phyloP scores from a whole-genome alignment of 495 filamentous ascomycete species.

The Cudoniella acicularis region DNA sequence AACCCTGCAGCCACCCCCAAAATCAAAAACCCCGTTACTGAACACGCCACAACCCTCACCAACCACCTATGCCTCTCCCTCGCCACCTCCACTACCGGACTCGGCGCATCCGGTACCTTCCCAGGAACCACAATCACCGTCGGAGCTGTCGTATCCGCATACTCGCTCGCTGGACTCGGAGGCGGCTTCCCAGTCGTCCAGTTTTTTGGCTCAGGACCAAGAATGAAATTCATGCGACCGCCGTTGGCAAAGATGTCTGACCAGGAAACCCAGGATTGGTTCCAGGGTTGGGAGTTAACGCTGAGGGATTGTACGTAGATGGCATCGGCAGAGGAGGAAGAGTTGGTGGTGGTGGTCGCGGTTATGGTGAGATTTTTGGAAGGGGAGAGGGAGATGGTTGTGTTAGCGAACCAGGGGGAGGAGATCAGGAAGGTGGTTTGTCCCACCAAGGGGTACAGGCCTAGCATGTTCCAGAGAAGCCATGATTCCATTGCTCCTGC shows the following conservation, averaged over 20 bases:
- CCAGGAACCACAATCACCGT: neutral
- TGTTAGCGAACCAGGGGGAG: conserved; percentile 56
- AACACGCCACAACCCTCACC: neutral
- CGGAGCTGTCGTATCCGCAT: neutral
- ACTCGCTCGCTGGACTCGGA: conserved; percentile 39
- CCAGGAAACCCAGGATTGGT: conserved; percentile 60
- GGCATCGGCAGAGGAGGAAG: conserved; percentile 43
- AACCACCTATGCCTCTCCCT: neutral
- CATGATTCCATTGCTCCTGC: conserved; percentile 69
- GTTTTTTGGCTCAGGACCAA: conserved; percentile 45
- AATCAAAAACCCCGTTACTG: neutral
- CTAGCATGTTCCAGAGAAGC: conserved; percentile 68
- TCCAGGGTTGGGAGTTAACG: conserved; percentile 48
- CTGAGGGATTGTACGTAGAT: conserved; percentile 53
- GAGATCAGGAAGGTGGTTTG: conserved; percentile 63
- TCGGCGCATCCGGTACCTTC: neutral
- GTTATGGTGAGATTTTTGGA: conserved; percentile 55
- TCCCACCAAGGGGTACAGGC: conserved; percentile 62
- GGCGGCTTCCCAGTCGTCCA: conserved; percentile 59
- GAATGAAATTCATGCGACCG: conserved; percentile 58
- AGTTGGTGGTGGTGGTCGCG: conserved; percentile 42
- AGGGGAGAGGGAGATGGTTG: conserved; percentile 52
- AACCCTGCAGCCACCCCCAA: neutral
- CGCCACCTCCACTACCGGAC: neutral
- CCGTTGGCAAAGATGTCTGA: conserved; percentile 60